Evolutionary conservation across 1,284 basidiomycete genomes (phyloP).

Genomic region (Pascua sp.): DNA sequence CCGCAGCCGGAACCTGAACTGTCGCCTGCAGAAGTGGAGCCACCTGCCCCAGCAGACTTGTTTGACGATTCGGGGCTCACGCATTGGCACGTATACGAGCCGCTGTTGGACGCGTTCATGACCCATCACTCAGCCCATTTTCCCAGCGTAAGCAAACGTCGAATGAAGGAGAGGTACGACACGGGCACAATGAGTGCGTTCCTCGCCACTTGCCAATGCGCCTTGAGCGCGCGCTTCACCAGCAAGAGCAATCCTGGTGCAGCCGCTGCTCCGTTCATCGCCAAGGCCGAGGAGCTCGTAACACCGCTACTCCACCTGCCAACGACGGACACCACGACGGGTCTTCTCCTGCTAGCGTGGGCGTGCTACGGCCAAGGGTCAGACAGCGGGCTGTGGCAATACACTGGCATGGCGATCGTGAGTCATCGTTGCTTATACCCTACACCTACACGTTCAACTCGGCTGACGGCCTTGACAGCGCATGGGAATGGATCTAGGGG

Average conservation of each 20-base stretch:
- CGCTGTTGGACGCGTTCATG: conserved; percentile 49
- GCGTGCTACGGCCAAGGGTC: conserved; percentile 51
- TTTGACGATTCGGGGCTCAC: conserved; percentile 49
- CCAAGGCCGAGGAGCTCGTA: conserved; percentile 51
- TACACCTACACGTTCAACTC: too few relatives aligned
- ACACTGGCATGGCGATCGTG: conserved; percentile 45
- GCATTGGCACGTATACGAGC: conserved; percentile 41
- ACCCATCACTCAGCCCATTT: conserved; percentile 48
- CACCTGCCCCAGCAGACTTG: conserved; percentile 28
- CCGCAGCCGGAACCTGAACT: conserved; percentile 21
- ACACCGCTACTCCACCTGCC: conserved; percentile 51
- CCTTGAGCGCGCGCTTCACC: conserved; percentile 41
- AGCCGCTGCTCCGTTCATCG: conserved; percentile 49
- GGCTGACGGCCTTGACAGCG: conserved; percentile 14
- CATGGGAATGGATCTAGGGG: conserved; percentile 51
- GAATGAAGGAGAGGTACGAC: conserved; percentile 48
- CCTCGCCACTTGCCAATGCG: conserved; percentile 46
- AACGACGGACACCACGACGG: conserved; percentile 48
- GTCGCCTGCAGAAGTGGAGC: background rate
- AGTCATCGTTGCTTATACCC: too few relatives aligned
- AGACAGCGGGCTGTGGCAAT: conserved; percentile 50
- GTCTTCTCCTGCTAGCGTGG: conserved; percentile 50
- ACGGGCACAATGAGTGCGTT: conserved; percentile 52
- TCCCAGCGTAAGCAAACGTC: conserved; percentile 43
- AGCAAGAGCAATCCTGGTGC: conserved; percentile 6